Percentiles rank a stretch among this genome's conserved stretches.
phyloP scores from a whole-genome alignment of 2,329 filamentous ascomycete genomes.

The Exophiala viscosa region DNA sequence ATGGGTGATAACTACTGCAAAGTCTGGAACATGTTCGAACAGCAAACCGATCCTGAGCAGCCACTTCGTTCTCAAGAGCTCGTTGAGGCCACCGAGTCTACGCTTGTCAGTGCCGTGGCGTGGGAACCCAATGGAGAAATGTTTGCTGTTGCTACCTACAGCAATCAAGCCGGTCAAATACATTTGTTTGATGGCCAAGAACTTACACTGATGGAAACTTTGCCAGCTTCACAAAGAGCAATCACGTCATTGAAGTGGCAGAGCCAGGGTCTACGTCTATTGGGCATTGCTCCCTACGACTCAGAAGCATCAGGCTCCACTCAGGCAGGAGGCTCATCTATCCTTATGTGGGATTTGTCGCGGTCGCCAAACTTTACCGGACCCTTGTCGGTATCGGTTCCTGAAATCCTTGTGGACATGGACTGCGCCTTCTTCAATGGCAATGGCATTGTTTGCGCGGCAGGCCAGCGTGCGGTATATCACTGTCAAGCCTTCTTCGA shows the following conservation, averaged over 20 bases:
- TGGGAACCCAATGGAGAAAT: conserved; percentile 45
- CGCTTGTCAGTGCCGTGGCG: conserved; percentile 43
- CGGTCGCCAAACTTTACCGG: conserved; percentile 15
- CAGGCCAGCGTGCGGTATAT: conserved; percentile 26
- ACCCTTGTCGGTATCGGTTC: conserved; percentile 25
- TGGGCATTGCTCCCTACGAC: conserved; percentile 43
- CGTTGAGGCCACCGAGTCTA: conserved; percentile 14
- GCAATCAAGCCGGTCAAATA: conserved; percentile 42
- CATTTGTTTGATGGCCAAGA: conserved; percentile 43
- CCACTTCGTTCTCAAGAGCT: conserved; percentile 18
- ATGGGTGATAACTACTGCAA: conserved; percentile 45
- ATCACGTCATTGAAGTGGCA: conserved; percentile 45
- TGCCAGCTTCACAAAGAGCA: conserved; percentile 44
- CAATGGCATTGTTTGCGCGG: conserved; percentile 33
- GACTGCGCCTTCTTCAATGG: conserved; percentile 41
- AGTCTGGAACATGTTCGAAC: conserved; percentile 39
- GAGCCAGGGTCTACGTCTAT: conserved; percentile 36
- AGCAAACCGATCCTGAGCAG: conserved; percentile 1
- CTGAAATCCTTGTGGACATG: conserved; percentile 39
- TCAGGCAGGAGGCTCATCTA: conserved; percentile 21
- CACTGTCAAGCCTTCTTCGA: conserved; percentile 23
- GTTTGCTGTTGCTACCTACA: conserved; percentile 46
- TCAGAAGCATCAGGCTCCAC: conserved; percentile 17
- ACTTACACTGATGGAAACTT: conserved; percentile 39
- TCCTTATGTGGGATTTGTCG: conserved; percentile 42